Evolutionary conservation across 257 asterid genomes (phyloP).

Genomic region (Cordia subcordata): DNA sequence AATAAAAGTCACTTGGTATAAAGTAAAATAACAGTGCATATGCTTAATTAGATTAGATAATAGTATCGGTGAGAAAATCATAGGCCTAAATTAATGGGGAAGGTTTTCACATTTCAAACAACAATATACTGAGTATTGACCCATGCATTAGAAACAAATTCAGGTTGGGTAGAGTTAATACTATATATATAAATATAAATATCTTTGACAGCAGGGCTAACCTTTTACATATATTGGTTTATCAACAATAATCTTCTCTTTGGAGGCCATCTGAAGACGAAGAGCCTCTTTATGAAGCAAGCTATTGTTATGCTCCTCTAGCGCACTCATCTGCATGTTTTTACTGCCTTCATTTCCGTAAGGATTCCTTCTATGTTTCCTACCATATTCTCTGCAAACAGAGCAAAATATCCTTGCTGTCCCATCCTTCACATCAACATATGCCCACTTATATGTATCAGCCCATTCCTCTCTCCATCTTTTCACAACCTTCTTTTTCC

Average conservation of each 20-base stretch:
- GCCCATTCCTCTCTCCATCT: slow-evolving; percentile 99
- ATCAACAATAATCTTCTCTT: slow-evolving; percentile 77
- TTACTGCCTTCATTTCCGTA: slow-evolving; percentile 99
- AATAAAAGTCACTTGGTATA: no score
- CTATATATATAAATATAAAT: background rate
- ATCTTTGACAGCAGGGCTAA: slow-evolving; percentile 25
- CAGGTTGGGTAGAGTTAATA: no score
- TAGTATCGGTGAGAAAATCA: no score
- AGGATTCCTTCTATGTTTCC: slow-evolving; percentile 97
- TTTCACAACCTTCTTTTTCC: slow-evolving; percentile 95
- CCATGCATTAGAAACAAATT: no score
- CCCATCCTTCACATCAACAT: slow-evolving; percentile 89
- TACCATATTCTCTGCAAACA: slow-evolving; percentile 93
- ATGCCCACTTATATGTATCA: slow-evolving; percentile 99
- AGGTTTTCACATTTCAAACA: no score
- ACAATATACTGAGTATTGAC: no score
- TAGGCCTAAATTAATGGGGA: no score
- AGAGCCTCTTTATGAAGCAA: slow-evolving; percentile 99
- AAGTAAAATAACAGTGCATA: no score
- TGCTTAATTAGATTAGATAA: no score
- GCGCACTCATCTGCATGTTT: slow-evolving; percentile 99
- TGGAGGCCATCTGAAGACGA: slow-evolving; percentile 93
- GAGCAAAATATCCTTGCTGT: slow-evolving; percentile 97
- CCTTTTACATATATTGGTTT: slow-evolving; percentile 94
- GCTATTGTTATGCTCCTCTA: slow-evolving; percentile 98